These are phyloP conservation scores for Citrus maxima DNA, from an alignment of 345 rosid species.

Conservation along the genomic window DNA sequence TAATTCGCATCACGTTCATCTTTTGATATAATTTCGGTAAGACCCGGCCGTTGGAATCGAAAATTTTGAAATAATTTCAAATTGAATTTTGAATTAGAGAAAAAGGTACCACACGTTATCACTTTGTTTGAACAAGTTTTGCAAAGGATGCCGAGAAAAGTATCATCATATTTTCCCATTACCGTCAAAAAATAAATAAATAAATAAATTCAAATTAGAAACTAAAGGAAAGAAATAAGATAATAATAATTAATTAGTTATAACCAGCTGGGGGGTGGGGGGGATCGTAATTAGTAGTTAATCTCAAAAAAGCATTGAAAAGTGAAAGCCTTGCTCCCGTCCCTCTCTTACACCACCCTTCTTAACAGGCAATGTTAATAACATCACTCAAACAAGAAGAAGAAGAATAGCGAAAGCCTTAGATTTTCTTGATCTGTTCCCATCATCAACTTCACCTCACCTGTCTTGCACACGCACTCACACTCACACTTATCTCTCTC, in stretches of 20 bases:
- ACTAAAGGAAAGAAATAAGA: neutral
- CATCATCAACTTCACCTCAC: too few species aligned
- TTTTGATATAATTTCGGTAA: neutral
- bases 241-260: neutral
- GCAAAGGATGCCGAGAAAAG: neutral
- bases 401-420: too few species aligned
- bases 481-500: too few species aligned
- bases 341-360: neutral
- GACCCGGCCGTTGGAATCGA: neutral
- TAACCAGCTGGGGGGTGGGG: neutral
- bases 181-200: too few species aligned
- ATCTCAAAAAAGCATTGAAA: neutral
- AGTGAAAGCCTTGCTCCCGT: neutral
- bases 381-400: neutral
- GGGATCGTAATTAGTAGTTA: neutral
- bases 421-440: conserved; percentile 1
- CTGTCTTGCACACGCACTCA: too few species aligned
- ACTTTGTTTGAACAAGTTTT: neutral
- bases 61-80: neutral
- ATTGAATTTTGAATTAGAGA: neutral
- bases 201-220: neutral
- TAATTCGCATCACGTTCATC: neutral
- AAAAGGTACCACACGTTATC: neutral
- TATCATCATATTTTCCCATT: too few species aligned
- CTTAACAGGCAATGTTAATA: neutral